Evolutionary conservation across 2,329 filamentous ascomycete genomes (phyloP).

Genomic region (Claviceps spartinae): DNA sequence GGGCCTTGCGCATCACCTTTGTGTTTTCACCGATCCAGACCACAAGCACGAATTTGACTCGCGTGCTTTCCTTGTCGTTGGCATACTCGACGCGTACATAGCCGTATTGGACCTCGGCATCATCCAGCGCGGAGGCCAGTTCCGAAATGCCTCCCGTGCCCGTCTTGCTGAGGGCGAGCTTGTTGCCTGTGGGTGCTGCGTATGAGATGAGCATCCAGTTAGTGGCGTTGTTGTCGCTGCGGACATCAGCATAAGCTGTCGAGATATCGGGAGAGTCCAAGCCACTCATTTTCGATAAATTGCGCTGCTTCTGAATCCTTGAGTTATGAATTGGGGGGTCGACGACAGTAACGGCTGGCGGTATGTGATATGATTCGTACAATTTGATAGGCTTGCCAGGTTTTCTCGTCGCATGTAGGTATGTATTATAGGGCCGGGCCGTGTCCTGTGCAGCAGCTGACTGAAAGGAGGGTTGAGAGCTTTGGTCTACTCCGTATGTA

Average conservation of each 20-base stretch:
- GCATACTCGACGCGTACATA: slow-evolving; percentile 55
- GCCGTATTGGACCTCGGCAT: slow-evolving; percentile 49
- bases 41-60: slow-evolving; percentile 55
- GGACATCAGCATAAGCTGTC: slow-evolving; percentile 52
- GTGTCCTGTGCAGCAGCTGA: background rate
- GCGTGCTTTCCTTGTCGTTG: slow-evolving; percentile 55
- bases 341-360: background rate
- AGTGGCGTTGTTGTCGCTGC: slow-evolving; percentile 49
- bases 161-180: slow-evolving; percentile 40
- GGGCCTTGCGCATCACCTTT: slow-evolving; percentile 56
- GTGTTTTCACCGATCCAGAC: slow-evolving; percentile 55
- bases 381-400: too few species aligned
- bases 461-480: background rate
- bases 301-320: background rate
- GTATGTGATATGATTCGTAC: too few species aligned
- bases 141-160: slow-evolving; percentile 48
- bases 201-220: slow-evolving; percentile 58
- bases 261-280: slow-evolving; percentile 44
- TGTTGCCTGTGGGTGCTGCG: slow-evolving; percentile 39
- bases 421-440: too few species aligned
- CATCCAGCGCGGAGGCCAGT: slow-evolving; percentile 41
- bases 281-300: slow-evolving; percentile 33
- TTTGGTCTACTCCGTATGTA: background rate
- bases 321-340: background rate
- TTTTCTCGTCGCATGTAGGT: too few species aligned